Conservation (phyloP, 2,329 filamentous ascomycete species). For the Aspergillus puulaauensis region DNA sequence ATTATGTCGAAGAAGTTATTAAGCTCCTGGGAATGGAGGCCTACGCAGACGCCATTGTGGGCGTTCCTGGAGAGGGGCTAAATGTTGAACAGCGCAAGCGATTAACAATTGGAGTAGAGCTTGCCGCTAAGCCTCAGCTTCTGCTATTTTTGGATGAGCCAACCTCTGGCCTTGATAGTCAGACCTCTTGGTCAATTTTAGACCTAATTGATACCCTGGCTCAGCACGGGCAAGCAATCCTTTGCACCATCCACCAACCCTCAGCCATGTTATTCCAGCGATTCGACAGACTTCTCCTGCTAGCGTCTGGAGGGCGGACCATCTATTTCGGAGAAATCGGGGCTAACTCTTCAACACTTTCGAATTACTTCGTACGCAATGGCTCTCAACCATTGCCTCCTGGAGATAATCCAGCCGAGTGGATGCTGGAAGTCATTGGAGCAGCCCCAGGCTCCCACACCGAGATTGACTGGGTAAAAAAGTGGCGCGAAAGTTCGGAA, state of each 20-base stretch:
- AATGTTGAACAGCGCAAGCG: slow-evolving; percentile 69
- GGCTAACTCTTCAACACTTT: slow-evolving; percentile 5
- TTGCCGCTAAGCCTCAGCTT: slow-evolving; percentile 86
- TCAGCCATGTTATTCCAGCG: slow-evolving; percentile 92
- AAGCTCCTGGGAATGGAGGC: slow-evolving; percentile 86
- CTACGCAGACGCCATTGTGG: slow-evolving; percentile 87
- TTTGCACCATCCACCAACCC: slow-evolving; percentile 98
- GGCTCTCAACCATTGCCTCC: slow-evolving; percentile 7
- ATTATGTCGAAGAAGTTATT: slow-evolving; percentile 88
- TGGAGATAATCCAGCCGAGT: slow-evolving; percentile 13
- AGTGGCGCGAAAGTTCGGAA: slow-evolving; percentile 59
- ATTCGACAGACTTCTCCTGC: slow-evolving; percentile 66
- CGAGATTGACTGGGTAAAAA: slow-evolving; percentile 51
- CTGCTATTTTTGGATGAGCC: slow-evolving; percentile 93
- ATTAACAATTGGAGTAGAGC: slow-evolving; percentile 89
- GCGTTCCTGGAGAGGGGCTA: slow-evolving; percentile 78
- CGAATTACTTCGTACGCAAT: slow-evolving; percentile 13
- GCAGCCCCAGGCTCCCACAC: slow-evolving; percentile 57
- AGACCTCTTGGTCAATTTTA: slow-evolving; percentile 90
- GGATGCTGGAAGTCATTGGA: slow-evolving; percentile 16
- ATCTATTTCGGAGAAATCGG: slow-evolving; percentile 17
- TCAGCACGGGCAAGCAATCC: slow-evolving; percentile 83
- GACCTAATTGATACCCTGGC: slow-evolving; percentile 86
- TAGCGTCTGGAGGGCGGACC: slow-evolving; percentile 42
- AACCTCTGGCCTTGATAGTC: slow-evolving; percentile 87